These are phyloP conservation scores for Amanita subjunquillea DNA, from an alignment of 768 basidiomycete species.

Conservation along the genomic window DNA sequence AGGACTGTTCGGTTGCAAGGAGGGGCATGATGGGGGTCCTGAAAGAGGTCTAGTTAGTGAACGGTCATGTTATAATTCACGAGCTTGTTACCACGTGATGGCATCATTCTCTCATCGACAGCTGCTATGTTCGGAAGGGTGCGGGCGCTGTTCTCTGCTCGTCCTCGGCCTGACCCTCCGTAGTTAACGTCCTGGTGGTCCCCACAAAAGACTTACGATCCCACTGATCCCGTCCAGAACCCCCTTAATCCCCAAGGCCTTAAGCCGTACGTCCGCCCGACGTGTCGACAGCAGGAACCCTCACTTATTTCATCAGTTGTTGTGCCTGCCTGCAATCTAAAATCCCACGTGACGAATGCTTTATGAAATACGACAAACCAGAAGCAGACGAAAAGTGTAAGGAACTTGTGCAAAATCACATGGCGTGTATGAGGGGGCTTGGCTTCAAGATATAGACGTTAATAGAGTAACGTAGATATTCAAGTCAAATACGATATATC, in stretches of 20 bases:
- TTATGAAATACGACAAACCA: slow-evolving; percentile 58
- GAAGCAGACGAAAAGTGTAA: slow-evolving; percentile 73
- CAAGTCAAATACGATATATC: slow-evolving; percentile 28
- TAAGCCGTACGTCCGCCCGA: slow-evolving; percentile 64
- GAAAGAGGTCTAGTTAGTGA: background rate
- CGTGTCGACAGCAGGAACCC: background rate
- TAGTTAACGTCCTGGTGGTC: slow-evolving; percentile 54
- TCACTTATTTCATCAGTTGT: slow-evolving; percentile 44
- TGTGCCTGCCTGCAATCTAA: slow-evolving; percentile 96
- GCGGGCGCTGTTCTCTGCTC: background rate
- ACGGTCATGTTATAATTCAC: background rate
- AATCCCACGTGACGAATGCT: slow-evolving; percentile 87
- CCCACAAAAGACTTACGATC: slow-evolving; percentile 44
- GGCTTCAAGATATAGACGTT: slow-evolving; percentile 70
- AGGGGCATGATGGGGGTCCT: slow-evolving; percentile 2
- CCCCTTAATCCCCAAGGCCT: slow-evolving; percentile 90
- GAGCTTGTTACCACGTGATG: background rate
- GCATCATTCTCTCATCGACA: too few species aligned
- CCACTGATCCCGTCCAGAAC: slow-evolving; percentile 72
- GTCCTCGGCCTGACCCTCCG: background rate
- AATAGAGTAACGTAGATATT: too few species aligned
- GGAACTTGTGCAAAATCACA: slow-evolving; percentile 68
- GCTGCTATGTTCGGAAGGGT: slow-evolving; percentile 34
- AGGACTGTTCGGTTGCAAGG: slow-evolving; percentile 29
- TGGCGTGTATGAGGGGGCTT: slow-evolving; percentile 83